Evolutionary conservation across 306 rosid genomes (phyloP), one percentile per base, ranked within the genome.

Genomic region (Carpinus viminea): DNA sequence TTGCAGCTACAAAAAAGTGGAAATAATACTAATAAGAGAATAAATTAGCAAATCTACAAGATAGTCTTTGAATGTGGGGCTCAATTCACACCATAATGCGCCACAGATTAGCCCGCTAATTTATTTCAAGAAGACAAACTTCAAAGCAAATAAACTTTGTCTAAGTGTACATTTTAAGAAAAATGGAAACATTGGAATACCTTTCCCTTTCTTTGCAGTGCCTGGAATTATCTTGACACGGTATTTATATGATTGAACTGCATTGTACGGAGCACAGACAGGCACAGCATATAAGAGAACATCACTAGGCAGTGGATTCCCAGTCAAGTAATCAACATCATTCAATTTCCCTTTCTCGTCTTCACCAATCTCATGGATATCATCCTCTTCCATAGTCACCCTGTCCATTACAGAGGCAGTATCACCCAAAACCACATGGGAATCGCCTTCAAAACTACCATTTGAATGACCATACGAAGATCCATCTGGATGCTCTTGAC

Each of bases 161-260:
- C 8, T 5, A 66, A 66, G 13, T 36, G 48, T 8, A 66, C 5
- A 38, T 66, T 31, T 66, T 41, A 66, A 15, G 50, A n/a, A 59
- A 48, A 18, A n/a, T 18, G 12, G 72, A 38, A 36, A 17, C 38
- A 36, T 68, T 41, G 16, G 72, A 9, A 9, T 68, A 93, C 99
- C 99, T 95, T 95, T 95, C 53, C 98, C 98, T 89, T 85, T 92
- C 90, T 95, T 95, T 3, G 85, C 85, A 7, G 91, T 61, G 82
- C 99, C 99, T 17, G 99, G 99, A 87, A 87, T 86, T 73, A 95
- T 90, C 96, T 95, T 95, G 80, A 92, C 99, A 53, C 87, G 93
- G 78, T 90, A 95, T 81, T 95, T 95, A 76, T 90, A 95, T 69
- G 98, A 88, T 61, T 95, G 97, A 74, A 95, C 85, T 57, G 99